Conservation (phyloP, 768 basidiomycete genomes). For the Cytidiella melzeri region DNA sequence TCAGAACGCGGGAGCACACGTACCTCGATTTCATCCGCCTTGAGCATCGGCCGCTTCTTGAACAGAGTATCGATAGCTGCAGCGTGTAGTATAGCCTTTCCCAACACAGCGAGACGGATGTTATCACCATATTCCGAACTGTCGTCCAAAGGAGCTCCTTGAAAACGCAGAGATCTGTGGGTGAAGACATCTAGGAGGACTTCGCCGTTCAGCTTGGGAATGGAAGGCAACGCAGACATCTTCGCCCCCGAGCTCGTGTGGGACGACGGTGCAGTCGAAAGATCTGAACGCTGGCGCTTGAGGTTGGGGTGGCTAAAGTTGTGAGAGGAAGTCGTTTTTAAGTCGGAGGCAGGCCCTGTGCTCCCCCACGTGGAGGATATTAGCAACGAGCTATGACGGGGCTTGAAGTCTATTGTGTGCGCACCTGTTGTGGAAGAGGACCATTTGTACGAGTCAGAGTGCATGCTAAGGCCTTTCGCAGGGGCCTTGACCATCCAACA, state of each 20-base stretch:
- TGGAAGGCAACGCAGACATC: constrained; percentile 33
- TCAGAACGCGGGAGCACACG: constrained; percentile 24
- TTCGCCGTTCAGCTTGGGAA: constrained; percentile 48
- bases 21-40: constrained; percentile 45
- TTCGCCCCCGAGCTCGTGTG: constrained; percentile 8
- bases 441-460: constrained; percentile 19
- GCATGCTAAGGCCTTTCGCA: constrained; percentile 20
- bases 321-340: constrained; percentile 14
- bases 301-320: constrained; percentile 17
- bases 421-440: constrained; percentile 7
- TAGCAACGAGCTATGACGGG: constrained; percentile 3
- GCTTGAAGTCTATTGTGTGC: background rate
- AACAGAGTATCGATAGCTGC: constrained; percentile 33
- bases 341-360: constrained; percentile 8
- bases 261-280: constrained; percentile 15
- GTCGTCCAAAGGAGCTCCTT: constrained; percentile 14
- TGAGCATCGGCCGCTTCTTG: constrained; percentile 31
- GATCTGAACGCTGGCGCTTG: constrained; percentile 32
- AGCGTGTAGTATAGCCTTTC: constrained; percentile 45
- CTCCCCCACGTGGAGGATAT: constrained; percentile 21
- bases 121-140: constrained; percentile 48
- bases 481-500: constrained; percentile 20
- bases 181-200: constrained; percentile 64
- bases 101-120: constrained; percentile 55
- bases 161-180: constrained; percentile 54